A percentile compares a stretch with the other conserved stretches of the same genome.
These are phyloP conservation scores for Solidago caesia DNA, from an alignment of 129 eudicot genomes.

Conservation along the genomic window DNA sequence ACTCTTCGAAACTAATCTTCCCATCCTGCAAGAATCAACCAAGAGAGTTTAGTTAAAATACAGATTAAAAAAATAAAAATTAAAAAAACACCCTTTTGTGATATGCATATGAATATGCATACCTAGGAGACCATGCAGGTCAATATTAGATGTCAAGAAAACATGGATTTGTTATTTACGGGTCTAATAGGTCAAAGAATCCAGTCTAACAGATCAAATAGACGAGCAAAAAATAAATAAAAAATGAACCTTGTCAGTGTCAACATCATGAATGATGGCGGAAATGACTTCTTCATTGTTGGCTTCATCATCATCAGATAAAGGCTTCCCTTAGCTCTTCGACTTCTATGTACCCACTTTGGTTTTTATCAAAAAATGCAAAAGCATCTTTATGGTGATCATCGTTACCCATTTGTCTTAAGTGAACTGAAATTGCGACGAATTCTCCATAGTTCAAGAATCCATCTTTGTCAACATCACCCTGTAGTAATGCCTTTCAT, in stretches of 20 bases:
- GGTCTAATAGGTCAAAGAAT: too few relatives aligned
- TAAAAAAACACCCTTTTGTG: too few relatives aligned
- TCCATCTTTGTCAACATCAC: conserved; percentile 92
- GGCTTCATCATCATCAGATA: conserved; percentile 71
- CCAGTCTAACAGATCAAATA: neutral
- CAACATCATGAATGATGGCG: conserved; percentile 93
- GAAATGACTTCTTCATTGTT: conserved; percentile 74
- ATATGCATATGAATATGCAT: too few relatives aligned
- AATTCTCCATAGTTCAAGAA: conserved; percentile 73
- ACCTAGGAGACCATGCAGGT: too few relatives aligned
- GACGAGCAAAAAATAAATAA: neutral
- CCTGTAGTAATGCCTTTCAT: conserved; percentile 48
- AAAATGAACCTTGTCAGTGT: conserved; percentile 74
- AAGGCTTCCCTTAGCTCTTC: conserved; percentile 85
- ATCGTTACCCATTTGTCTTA: conserved; percentile 84
- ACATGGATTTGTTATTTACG: too few relatives aligned
- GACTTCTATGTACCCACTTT: conserved; percentile 80
- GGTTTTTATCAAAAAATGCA: conserved; percentile 72
- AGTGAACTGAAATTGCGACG: conserved; percentile 84
- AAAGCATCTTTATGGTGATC: conserved; percentile 88
- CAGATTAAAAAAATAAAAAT: neutral
- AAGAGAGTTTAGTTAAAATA: neutral
- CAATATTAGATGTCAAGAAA: too few relatives aligned
- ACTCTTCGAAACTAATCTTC: conserved; percentile 82
- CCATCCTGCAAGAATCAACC: conserved; percentile 61